These are phyloP conservation scores for Xylaria sp. DNA, from an alignment of 495 filamentous ascomycete genomes.

Conservation along the genomic window DNA sequence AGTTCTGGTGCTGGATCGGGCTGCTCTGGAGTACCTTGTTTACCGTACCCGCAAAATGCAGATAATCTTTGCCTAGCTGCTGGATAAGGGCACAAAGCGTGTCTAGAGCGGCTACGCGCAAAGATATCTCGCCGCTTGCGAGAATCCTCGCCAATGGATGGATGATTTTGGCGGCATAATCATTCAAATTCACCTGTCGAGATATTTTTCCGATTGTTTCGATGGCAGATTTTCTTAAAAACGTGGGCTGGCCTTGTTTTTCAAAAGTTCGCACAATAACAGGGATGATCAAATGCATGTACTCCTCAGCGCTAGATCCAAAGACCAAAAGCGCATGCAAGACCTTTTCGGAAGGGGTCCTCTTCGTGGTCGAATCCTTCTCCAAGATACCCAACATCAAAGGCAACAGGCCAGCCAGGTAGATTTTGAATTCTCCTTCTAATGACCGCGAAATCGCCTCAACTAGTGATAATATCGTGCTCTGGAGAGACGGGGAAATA, in stretches of 20 bases:
- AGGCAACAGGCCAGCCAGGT: conserved; percentile 85
- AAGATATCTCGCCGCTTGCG: conserved; percentile 67
- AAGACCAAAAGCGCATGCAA: conserved; percentile 95
- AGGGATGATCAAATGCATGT: conserved; percentile 98
- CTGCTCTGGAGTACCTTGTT: conserved; percentile 76
- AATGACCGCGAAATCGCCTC: conserved; percentile 92
- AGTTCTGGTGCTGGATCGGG: conserved; percentile 83
- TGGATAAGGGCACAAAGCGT: conserved; percentile 95
- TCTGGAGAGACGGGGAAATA: conserved; percentile 74
- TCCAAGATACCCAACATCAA: conserved; percentile 95
- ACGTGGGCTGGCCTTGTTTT: conserved; percentile 75
- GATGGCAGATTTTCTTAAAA: conserved; percentile 85
- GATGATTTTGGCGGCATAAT: conserved; percentile 93
- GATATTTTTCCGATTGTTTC: conserved; percentile 95
- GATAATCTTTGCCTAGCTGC: conserved; percentile 92
- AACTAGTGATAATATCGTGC: conserved; percentile 87
- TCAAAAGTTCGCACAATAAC: conserved; percentile 94
- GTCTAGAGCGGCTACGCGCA: conserved; percentile 88
- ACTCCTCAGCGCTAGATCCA: conserved; percentile 94
- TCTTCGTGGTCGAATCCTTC: conserved; percentile 72
- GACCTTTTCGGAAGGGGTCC: conserved; percentile 84
- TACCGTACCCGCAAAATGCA: conserved; percentile 89
- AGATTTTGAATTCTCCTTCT: conserved; percentile 96
- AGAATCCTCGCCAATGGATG: conserved; percentile 87
- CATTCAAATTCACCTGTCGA: conserved; percentile 94